Conservation (phyloP, 2,329 filamentous ascomycete species). For the Colletotrichum spaethianum region DNA sequence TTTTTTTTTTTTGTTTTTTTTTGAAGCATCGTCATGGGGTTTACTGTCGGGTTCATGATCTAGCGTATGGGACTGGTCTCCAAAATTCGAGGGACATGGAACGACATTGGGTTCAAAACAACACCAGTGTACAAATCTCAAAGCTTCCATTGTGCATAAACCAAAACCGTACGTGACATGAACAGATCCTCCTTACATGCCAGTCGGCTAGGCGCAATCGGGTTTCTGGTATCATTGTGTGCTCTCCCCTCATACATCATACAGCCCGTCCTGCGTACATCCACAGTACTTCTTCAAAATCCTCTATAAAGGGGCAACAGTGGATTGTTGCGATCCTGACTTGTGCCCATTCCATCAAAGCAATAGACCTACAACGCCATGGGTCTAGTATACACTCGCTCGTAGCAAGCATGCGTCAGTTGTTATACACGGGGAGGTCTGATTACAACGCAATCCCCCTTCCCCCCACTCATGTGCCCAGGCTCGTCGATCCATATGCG, state of each 20-base stretch:
- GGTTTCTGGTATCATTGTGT: background rate
- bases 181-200: background rate
- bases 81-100: constrained; percentile 3
- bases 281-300: background rate
- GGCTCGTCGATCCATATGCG: background rate
- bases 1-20: background rate
- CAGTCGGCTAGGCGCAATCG: background rate
- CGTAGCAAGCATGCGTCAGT: background rate
- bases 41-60: background rate
- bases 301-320: background rate
- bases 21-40: background rate
- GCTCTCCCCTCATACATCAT: background rate
- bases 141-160: background rate
- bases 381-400: constrained; percentile 10
- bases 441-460: no score
- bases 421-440: background rate
- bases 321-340: background rate
- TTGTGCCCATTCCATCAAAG: background rate
- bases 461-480: no score
- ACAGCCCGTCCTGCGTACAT: constrained; percentile 1
- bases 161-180: background rate
- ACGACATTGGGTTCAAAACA: constrained; percentile 4
- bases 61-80: constrained; percentile 15
- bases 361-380: constrained; percentile 18
- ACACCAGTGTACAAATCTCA: background rate